Evolutionary conservation across 352 stramenopile species (phyloP), one percentile per base, ranked within the genome.

Genomic region (Pythium rishiriense): DNA sequence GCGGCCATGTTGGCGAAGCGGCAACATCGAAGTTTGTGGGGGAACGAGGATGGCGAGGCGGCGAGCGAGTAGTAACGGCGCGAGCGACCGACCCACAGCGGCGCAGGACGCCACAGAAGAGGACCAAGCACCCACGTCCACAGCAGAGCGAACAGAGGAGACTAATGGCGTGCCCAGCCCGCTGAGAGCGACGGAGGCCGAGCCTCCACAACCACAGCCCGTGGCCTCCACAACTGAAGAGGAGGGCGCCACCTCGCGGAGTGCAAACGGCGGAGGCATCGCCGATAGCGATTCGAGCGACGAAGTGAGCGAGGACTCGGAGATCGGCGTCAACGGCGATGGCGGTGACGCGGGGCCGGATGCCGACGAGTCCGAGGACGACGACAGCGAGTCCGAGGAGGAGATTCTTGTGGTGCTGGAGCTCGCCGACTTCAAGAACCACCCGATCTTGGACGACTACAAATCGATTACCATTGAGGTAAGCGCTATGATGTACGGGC

Each of bases 391-490:
- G 12, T 77, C 90, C 1, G 78, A 88, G 17, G 83, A 92, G 11
- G 83, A 92, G 46, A 73, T 79, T 37, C 62, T 91, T 24, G 81
- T 93, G 14, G 82, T 90, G 58, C 59, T 93, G 66, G 84, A 93
- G 64, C 68, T 93, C 1, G 81, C 74, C 43, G 84, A 93, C 59
- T 91, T 93, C 53, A 91, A 90, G 70, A 88, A 93, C 58, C 84
- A 93, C 45, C 81, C 84, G 28, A 75, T 93, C 28, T 72, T 93
- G 39, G 78, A 91, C 54, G 82, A 90, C 66, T 87, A 90, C 72
- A 76, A 64, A 14, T 71, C 67, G 17, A 72, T 83, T 21, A 84
- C 73, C 21, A 75, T 93, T 26, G 81, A 91, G 77, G 83, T 91
- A 49, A 2, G 71, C 65, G 37, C 11, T 17, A 43, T 3, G 33